Evolutionary conservation across 1,284 basidiomycete species (phyloP), one percentile per base, ranked within the genome.

Genomic region (Tranzscheliella williamsii): DNA sequence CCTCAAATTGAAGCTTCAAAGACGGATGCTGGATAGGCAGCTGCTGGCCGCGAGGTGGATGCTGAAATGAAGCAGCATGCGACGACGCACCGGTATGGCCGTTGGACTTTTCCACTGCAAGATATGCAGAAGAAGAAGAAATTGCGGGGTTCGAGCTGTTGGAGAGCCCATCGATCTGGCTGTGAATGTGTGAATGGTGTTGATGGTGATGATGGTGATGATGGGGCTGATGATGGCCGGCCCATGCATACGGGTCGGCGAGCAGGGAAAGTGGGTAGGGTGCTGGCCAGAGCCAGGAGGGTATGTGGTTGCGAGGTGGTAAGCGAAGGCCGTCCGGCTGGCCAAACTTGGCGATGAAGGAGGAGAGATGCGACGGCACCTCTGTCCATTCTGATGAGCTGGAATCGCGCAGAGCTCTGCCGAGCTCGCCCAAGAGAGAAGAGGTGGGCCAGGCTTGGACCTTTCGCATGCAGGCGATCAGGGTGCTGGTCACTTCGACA

Each of bases 391-490:
- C 48, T 38, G 65, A 60, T 11, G 67, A 52, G 26, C 56, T 63
- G 4, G 67, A 61, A 33, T 65, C 63, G 18, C 65, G 50, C 31
- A 70, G 39, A 3, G 65, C 67, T 8, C 69, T 50, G 8, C 58
- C 55, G 16, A 75, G 58, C 56, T 76, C 73, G 22, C 45, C 58
- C 9, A 58, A 42, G 30, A 74, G 56, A 7, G 65, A 45, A 2
- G 50, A 31, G 3, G 47, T 60, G 17, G 55, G 51, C 74, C 73
- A 76, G 1, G 57, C 70, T 40, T 76, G 74, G 16, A 75, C 50
- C 42, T 72, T 71, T 31, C 74, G 67, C 50, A 74, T 58, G 27
- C 70, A 67, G 3, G 69, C 74, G 11, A 74, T 39, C 8, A 75
- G 57, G 9, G 70, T 72, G 31, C 67, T 67, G 1, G 71, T 69